Conservation (phyloP, 73 alveolate genomes). For the Paramecium bursaria region DNA sequence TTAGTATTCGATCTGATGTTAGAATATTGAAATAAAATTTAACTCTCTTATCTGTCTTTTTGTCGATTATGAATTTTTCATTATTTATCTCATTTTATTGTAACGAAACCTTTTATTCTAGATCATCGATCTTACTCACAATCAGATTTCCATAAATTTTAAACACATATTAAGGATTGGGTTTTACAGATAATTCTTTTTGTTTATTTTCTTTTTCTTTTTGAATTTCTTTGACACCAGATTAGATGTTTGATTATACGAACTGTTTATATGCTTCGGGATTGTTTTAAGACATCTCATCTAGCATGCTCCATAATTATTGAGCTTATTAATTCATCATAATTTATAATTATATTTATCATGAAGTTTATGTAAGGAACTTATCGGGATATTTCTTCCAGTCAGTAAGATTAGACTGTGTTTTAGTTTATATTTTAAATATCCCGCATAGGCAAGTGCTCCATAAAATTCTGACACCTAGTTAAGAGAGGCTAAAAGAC, state of each 20-base stretch:
- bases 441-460: conserved; percentile 43
- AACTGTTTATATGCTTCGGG: conserved; percentile 22
- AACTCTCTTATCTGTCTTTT: conserved; percentile 17
- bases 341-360: neutral
- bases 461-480: conserved; percentile 49
- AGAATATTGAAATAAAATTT: conserved; percentile 26
- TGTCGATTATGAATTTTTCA: conserved; percentile 6
- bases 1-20: conserved; percentile 1
- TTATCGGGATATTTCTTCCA: conserved; percentile 17
- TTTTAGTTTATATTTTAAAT: conserved; percentile 1
- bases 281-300: conserved; percentile 45
- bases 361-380: conserved; percentile 26
- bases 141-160: conserved; percentile 25
- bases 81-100: conserved; percentile 5
- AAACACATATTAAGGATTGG: neutral
- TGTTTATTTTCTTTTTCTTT: neutral
- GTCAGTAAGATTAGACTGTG: conserved; percentile 41
- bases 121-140: neutral
- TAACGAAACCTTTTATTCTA: conserved; percentile 19
- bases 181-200: conserved; percentile 16
- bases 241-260: conserved; percentile 40
- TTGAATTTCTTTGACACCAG: conserved; percentile 9
- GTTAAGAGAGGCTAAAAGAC: neutral
- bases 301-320: conserved; percentile 56
- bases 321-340: neutral